These are phyloP conservation scores for Umbilicaria muhlenbergii DNA, from an alignment of 495 filamentous ascomycete genomes.

Conservation along the genomic window DNA sequence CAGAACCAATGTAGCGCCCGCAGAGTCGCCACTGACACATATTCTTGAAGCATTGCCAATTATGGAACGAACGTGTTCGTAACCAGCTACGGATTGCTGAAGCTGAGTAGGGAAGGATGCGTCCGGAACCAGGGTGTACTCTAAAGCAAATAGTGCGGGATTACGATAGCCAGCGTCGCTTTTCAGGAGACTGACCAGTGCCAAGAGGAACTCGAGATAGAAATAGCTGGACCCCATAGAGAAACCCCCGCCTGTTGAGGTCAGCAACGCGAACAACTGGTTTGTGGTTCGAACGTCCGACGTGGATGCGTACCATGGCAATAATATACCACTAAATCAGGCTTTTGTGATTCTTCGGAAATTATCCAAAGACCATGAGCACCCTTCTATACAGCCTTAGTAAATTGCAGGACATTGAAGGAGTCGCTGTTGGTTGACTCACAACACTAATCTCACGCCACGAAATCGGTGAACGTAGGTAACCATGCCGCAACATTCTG, in stretches of 20 bases:
- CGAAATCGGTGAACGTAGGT: slow-evolving; percentile 36
- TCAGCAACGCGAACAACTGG: not conserved
- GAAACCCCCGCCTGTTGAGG: slow-evolving; percentile 47
- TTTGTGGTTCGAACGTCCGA: not conserved
- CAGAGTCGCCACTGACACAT: slow-evolving; percentile 57
- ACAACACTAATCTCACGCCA: slow-evolving; percentile 38
- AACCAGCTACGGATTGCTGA: slow-evolving; percentile 46
- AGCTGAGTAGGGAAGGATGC: slow-evolving; percentile 52
- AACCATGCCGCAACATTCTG: slow-evolving; percentile 56
- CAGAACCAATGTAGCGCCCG: slow-evolving; percentile 53
- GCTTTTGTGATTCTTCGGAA: slow-evolving; percentile 29
- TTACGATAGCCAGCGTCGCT: slow-evolving; percentile 42
- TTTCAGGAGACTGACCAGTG: slow-evolving; percentile 42
- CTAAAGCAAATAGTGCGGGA: slow-evolving; percentile 61
- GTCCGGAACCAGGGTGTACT: slow-evolving; percentile 69
- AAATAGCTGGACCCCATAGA: slow-evolving; percentile 64
- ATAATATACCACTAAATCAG: slow-evolving; percentile 60
- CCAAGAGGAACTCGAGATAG: slow-evolving; percentile 64
- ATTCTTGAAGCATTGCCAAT: slow-evolving; percentile 37
- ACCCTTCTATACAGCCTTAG: slow-evolving; percentile 9
- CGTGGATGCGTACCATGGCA: slow-evolving; percentile 39
- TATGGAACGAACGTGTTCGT: slow-evolving; percentile 44
- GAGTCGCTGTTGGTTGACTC: slow-evolving; percentile 1
- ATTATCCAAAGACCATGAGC: slow-evolving; percentile 49
- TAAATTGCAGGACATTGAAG: not conserved